Evolutionary conservation across 305 asterid species (phyloP).

Genomic region (Solanum hybrid): DNA sequence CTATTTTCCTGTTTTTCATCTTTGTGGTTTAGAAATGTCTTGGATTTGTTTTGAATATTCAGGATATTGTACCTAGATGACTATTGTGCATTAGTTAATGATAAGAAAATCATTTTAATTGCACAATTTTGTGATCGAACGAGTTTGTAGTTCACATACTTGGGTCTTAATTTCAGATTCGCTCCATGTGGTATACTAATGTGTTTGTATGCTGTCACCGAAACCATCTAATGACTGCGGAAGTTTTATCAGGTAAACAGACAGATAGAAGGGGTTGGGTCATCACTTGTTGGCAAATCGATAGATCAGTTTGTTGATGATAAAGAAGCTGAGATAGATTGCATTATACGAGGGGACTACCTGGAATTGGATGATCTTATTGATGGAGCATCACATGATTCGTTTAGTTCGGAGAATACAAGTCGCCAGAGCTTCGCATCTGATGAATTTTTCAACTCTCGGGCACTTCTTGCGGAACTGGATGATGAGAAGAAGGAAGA

Average conservation of each 20-base stretch:
- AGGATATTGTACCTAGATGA: background rate
- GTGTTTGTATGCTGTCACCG: background rate
- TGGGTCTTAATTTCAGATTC: background rate
- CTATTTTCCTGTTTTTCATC: background rate
- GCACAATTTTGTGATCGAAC: background rate
- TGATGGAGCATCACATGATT: slow-evolving; percentile 29
- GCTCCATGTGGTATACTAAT: background rate
- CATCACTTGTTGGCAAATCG: background rate
- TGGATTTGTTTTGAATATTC: background rate
- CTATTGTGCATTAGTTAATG: background rate
- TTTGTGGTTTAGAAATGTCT: background rate
- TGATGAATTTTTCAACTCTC: slow-evolving; percentile 45
- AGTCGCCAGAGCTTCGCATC: slow-evolving; percentile 41
- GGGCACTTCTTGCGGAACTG: slow-evolving; percentile 33
- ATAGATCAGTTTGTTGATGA: background rate
- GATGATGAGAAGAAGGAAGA: slow-evolving; percentile 21
- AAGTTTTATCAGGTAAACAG: slow-evolving; percentile 2
- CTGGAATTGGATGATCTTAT: slow-evolving; percentile 56
- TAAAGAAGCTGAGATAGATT: background rate
- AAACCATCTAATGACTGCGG: background rate
- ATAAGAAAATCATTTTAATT: background rate
- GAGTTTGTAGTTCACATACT: background rate
- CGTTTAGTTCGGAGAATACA: slow-evolving; percentile 55
- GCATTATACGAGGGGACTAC: slow-evolving; percentile 33
- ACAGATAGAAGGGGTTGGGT: background rate